These are phyloP conservation scores for Trichocomaceae sp. DNA, from an alignment of 2,329 filamentous ascomycete genomes.

Conservation along the genomic window DNA sequence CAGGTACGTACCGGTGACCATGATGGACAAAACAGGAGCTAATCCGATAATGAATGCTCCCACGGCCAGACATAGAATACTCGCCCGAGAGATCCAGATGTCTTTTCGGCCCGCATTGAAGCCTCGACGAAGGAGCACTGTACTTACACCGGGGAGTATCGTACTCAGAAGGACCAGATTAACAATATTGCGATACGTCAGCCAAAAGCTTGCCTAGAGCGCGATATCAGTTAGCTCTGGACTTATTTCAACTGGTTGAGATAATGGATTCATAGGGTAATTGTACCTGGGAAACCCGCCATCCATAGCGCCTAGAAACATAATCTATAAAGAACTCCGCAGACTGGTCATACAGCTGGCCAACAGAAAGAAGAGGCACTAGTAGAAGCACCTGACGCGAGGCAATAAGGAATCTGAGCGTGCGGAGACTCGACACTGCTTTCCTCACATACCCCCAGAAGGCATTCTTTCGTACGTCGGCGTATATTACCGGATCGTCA, in stretches of 20 bases:
- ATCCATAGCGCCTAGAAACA: slow-evolving; percentile 13
- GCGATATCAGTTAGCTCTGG: background rate
- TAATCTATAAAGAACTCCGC: slow-evolving; percentile 12
- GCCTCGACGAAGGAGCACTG: slow-evolving; percentile 7
- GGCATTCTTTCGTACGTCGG: slow-evolving; percentile 8
- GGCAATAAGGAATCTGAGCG: slow-evolving; percentile 10
- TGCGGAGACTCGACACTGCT: slow-evolving; percentile 4
- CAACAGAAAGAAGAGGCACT: slow-evolving; percentile 11
- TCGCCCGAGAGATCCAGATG: slow-evolving; percentile 10
- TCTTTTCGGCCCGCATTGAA: slow-evolving; percentile 9
- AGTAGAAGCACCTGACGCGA: slow-evolving; percentile 10
- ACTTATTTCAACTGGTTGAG: background rate
- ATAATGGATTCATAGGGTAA: background rate
- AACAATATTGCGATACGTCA: slow-evolving; percentile 13
- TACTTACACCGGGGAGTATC: slow-evolving; percentile 8
- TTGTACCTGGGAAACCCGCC: slow-evolving; percentile 13
- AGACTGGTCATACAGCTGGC: slow-evolving; percentile 12
- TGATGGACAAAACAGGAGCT: slow-evolving; percentile 6
- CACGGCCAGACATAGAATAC: slow-evolving; percentile 9
- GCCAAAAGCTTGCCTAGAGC: slow-evolving; percentile 10
- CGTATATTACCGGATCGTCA: slow-evolving; percentile 12
- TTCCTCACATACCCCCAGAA: background rate
- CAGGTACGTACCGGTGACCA: slow-evolving; percentile 10
- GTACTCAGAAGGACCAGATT: slow-evolving; percentile 12
- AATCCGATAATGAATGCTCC: slow-evolving; percentile 13